A percentile compares a stretch with the other conserved stretches of the same genome.
phyloP scores from a whole-genome alignment of 495 filamentous ascomycete species.

The Massariosphaeria phaeospora region DNA sequence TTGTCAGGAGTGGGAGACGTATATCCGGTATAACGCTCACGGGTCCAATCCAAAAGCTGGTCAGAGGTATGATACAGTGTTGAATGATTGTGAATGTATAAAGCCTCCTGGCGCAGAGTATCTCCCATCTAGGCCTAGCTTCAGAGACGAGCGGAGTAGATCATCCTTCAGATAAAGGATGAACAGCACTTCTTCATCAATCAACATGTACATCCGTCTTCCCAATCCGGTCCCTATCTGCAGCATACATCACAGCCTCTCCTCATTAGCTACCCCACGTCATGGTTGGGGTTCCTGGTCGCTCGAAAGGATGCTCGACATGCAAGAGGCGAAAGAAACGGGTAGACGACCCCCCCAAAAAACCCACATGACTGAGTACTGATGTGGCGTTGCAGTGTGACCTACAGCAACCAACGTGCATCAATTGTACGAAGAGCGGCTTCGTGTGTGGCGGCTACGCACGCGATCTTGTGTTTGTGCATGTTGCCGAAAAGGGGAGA shows the following conservation, averaged over 20 bases:
- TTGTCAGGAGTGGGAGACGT: no score
- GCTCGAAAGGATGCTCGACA: slow-evolving; percentile 19
- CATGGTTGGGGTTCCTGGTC: slow-evolving; percentile 24
- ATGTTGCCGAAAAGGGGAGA: not conserved
- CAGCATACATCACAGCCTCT: not conserved
- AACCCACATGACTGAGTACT: not conserved
- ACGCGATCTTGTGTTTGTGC: slow-evolving; percentile 16
- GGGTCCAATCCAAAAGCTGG: no score
- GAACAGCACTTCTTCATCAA: no score
- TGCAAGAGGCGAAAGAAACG: slow-evolving; percentile 17
- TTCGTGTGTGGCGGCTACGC: slow-evolving; percentile 18
- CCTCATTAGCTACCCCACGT: not conserved
- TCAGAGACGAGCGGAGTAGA: no score
- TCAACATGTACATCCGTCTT: no score
- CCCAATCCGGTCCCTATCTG: no score
- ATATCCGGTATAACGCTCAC: no score
- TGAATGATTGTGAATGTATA: no score
- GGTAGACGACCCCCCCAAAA: slow-evolving; percentile 7
- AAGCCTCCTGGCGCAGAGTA: no score
- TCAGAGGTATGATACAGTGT: no score
- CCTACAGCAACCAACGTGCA: slow-evolving; percentile 12
- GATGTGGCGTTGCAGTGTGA: slow-evolving; percentile 8
- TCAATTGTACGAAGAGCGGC: slow-evolving; percentile 6
- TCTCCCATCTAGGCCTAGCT: no score
- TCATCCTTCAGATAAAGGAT: no score